Percentiles rank a stretch among this genome's conserved stretches.
Conservation (phyloP, 2,329 filamentous ascomycete genomes). For the Xylaria sp. region DNA sequence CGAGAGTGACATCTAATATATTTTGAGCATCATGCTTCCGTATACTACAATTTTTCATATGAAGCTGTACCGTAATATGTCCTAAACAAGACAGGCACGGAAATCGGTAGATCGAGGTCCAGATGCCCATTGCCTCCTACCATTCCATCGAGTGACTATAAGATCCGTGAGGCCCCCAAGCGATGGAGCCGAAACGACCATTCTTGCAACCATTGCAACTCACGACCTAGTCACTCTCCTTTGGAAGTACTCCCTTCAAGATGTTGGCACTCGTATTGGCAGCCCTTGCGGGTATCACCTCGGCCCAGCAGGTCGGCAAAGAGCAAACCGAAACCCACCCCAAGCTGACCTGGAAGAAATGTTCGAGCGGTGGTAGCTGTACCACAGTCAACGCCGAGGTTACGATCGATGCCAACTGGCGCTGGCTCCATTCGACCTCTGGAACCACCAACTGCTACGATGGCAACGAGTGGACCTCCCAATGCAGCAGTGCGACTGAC, state of each 20-base stretch:
- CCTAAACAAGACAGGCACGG: slow-evolving; percentile 40
- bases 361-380: slow-evolving; percentile 58
- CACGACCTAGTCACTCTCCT: slow-evolving; percentile 29
- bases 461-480: slow-evolving; percentile 55
- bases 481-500: slow-evolving; percentile 53
- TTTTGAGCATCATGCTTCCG: slow-evolving; percentile 34
- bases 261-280: slow-evolving; percentile 49
- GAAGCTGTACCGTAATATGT: slow-evolving; percentile 37
- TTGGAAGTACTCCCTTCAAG: slow-evolving; percentile 34
- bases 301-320: slow-evolving; percentile 58
- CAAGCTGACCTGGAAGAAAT: slow-evolving; percentile 60
- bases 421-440: slow-evolving; percentile 60
- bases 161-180: slow-evolving; percentile 36
- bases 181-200: slow-evolving; percentile 34
- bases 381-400: slow-evolving; percentile 57
- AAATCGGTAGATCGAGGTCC: slow-evolving; percentile 28
- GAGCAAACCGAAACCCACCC: slow-evolving; percentile 58
- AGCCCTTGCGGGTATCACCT: slow-evolving; percentile 54
- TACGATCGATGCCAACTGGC: slow-evolving; percentile 65
- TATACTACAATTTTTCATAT: slow-evolving; percentile 9
- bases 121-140: slow-evolving; percentile 4
- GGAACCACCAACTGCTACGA: slow-evolving; percentile 62
- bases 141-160: slow-evolving; percentile 39
- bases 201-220: slow-evolving; percentile 25
- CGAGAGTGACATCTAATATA: slow-evolving; percentile 43